Percentiles rank a stretch among this genome's conserved stretches.
These are phyloP conservation scores for Yamadazyma philogaea DNA, from an alignment of 805 yeast species.

Conservation along the genomic window DNA sequence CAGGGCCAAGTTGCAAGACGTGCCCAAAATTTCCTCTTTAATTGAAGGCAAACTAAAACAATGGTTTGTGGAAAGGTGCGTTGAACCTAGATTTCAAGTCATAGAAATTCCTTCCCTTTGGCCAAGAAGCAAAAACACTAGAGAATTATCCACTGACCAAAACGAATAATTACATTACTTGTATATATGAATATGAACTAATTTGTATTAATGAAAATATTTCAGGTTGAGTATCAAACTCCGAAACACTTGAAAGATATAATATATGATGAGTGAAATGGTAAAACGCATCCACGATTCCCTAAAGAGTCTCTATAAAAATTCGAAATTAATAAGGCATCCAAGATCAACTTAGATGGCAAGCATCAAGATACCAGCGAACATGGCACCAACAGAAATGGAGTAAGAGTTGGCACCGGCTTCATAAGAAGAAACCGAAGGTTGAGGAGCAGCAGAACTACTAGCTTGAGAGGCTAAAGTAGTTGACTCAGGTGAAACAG, in stretches of 20 bases:
- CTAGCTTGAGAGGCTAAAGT: slow-evolving; percentile 12
- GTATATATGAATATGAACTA: slow-evolving; percentile 2
- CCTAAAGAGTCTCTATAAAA: background rate
- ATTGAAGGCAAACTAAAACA: slow-evolving; percentile 78
- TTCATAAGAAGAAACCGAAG: slow-evolving; percentile 11
- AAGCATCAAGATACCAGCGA: slow-evolving; percentile 14
- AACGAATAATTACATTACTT: slow-evolving; percentile 1
- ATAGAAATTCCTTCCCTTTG: slow-evolving; percentile 82
- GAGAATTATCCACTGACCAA: slow-evolving; percentile 21
- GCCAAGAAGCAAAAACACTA: slow-evolving; percentile 53
- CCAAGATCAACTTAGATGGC: slow-evolving; percentile 14
- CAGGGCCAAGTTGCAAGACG: slow-evolving; percentile 84
- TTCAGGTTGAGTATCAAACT: slow-evolving; percentile 1
- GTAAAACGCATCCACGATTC: background rate
- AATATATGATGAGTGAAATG: slow-evolving; percentile 1
- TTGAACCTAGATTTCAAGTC: slow-evolving; percentile 89
- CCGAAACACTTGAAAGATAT: slow-evolving; percentile 3
- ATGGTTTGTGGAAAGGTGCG: slow-evolving; percentile 91
- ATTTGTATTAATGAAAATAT: background rate
- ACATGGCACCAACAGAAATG: slow-evolving; percentile 13
- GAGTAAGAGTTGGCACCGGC: slow-evolving; percentile 14
- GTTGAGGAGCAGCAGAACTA: slow-evolving; percentile 11
- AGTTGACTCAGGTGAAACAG: slow-evolving; percentile 15
- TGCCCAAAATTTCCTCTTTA: slow-evolving; percentile 84
- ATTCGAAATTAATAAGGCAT: background rate